Conservation (phyloP, 2,329 filamentous ascomycete genomes). For the Saccharata proteae region DNA sequence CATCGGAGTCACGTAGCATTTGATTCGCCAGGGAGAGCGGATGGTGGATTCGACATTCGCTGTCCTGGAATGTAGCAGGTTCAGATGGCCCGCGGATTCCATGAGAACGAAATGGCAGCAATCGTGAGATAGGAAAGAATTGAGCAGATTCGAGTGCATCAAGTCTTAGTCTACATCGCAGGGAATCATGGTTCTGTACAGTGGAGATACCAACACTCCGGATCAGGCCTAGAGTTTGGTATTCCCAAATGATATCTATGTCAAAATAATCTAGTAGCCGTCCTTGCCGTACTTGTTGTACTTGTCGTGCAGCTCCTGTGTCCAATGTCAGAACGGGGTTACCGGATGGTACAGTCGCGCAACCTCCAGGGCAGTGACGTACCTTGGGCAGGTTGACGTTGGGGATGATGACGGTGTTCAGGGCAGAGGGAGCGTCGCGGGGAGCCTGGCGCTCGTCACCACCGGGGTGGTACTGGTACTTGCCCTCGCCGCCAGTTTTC, state of each 20-base stretch:
- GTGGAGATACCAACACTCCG: neutral
- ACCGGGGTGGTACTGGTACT: slow-evolving; percentile 60
- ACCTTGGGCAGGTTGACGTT: slow-evolving; percentile 80
- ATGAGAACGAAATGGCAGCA: no score
- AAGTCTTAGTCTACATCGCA: slow-evolving; percentile 8
- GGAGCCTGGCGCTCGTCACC: slow-evolving; percentile 64
- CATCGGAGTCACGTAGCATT: no score
- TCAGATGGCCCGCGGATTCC: no score
- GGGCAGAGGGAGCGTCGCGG: slow-evolving; percentile 83
- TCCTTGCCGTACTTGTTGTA: slow-evolving; percentile 99
- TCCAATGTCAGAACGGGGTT: neutral
- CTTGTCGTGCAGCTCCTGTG: slow-evolving; percentile 78
- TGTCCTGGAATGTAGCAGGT: no score
- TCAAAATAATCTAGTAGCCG: slow-evolving; percentile 44
- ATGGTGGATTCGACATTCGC: no score
- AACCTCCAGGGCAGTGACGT: neutral
- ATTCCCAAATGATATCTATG: neutral
- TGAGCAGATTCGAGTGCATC: no score
- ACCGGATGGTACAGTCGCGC: slow-evolving; percentile 1
- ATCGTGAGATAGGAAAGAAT: no score
- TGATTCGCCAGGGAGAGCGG: no score
- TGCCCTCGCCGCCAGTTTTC: slow-evolving; percentile 53
- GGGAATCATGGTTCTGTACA: slow-evolving; percentile 9
- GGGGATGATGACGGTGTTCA: slow-evolving; percentile 90
- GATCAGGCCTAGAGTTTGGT: slow-evolving; percentile 3